phyloP scores from a whole-genome alignment of 441 rosid genomes.

The Rhodomyrtus psidioides region DNA sequence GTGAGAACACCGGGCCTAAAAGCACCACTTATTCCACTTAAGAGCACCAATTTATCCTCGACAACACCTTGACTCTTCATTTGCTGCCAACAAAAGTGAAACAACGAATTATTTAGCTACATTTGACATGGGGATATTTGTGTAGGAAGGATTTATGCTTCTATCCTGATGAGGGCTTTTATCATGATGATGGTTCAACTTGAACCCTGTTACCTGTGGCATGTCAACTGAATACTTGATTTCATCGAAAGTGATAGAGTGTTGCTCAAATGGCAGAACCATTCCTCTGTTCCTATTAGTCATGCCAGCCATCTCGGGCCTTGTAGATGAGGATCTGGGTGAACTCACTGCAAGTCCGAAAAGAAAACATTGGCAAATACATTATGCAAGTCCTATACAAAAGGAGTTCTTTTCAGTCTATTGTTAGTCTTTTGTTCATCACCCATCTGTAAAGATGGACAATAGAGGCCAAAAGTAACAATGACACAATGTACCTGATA shows the following conservation, averaged over 20 bases:
- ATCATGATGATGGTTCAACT: neutral
- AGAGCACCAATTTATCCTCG: neutral
- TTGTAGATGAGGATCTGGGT: neutral
- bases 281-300: neutral
- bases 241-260: neutral
- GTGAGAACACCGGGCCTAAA: neutral
- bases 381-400: neutral
- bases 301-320: neutral
- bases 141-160: neutral
- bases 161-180: neutral
- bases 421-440: neutral
- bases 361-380: neutral
- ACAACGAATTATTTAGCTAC: neutral
- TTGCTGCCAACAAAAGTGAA: neutral
- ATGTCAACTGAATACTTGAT: neutral
- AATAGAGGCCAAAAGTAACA: neutral
- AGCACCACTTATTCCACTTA: neutral
- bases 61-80: neutral
- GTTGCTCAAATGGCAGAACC: neutral
- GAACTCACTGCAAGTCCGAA: neutral
- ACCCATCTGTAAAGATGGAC: neutral
- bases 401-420: neutral
- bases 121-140: neutral
- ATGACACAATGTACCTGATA: neutral
- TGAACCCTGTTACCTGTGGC: neutral